Evolutionary conservation across 1,139 yeast genomes (phyloP).

Genomic region (Pneumocystis carinii): DNA sequence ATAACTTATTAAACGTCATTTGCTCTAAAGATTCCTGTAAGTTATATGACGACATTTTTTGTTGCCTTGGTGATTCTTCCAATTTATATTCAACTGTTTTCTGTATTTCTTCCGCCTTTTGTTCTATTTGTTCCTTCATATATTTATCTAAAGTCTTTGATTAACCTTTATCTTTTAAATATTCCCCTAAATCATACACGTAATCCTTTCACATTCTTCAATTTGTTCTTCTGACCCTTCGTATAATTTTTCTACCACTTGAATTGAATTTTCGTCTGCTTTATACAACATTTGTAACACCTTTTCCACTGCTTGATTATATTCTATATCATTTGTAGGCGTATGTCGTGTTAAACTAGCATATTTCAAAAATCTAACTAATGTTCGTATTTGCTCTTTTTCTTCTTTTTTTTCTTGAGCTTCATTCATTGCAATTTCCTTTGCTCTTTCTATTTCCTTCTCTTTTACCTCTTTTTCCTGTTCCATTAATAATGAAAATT

Average conservation of each 20-base stretch:
- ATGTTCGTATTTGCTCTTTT: conserved; percentile 17
- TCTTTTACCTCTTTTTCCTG: conserved; percentile 1
- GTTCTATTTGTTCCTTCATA: neutral
- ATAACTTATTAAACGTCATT: neutral
- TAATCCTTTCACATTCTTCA: neutral
- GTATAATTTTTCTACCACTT: neutral
- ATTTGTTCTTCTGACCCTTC: neutral
- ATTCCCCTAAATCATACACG: neutral
- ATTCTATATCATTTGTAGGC: conserved; percentile 15
- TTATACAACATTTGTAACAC: conserved; percentile 21
- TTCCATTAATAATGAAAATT: conserved; percentile 13
- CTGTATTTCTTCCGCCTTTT: neutral
- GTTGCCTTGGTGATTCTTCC: neutral
- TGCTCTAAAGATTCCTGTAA: neutral
- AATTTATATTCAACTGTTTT: too few species aligned
- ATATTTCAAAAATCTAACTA: conserved; percentile 23
- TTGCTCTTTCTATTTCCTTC: conserved; percentile 14
- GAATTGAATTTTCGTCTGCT: conserved; percentile 23
- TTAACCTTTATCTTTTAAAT: too few species aligned
- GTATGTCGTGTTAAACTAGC: conserved; percentile 24
- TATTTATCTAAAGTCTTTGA: neutral
- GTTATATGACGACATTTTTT: neutral
- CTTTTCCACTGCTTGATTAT: conserved; percentile 21
- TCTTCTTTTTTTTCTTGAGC: conserved; percentile 16
- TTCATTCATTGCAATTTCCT: neutral